Base-by-base conservation (phyloP, 495 filamentous ascomycete genomes). In the Penicillium dipodomyicola region DNA sequence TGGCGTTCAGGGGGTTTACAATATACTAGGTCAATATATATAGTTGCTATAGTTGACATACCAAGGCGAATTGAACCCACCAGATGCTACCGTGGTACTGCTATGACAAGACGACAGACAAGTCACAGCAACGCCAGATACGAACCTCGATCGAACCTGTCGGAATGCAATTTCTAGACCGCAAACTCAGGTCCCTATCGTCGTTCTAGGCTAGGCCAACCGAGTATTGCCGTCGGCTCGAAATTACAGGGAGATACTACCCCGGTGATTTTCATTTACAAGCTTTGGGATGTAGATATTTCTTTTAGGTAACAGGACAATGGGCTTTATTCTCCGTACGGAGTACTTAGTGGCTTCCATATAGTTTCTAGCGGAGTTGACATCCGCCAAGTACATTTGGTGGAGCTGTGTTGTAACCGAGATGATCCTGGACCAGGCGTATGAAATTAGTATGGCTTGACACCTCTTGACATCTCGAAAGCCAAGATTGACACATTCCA, bases 121-220 rank as follows among this genome's bases (percentile, higher is more conserved):
- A 46, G 44, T 52, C 45, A 45, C 32, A 50, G 23, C 39, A 39
- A n/a, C 44, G 15, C 11, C 11, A 19, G 12, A 53, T 35, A 22
- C 8, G 14, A 43, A 45, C 4, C 12, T 45, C 15, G 30, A 30
- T 49, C 20, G 23, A 37, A 22, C 20, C n/a, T 30, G n/a, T 22
- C 15, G n/a, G 14, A n/a, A 10, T 45, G 19, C 17, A 52, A 27
- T 37, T 43, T 43, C 22, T 3, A 15, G 10, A 17, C 50, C 5
- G 17, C 14, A 30, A 44, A 32, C 2, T 5, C 14, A 8, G 33
- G 5, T 8, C 33, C 33, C 33, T n/a, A n/a, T 37, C 33, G 5
- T 33, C 33, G 14, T 37, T 37, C 33, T 37, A 39, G 30, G 10
- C 35, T 39, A 39, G 35, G 33, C 2, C 22, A 37, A 19, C 22